phyloP scores from a whole-genome alignment of 1,284 basidiomycete species.

The Ustilago cynodontis region DNA sequence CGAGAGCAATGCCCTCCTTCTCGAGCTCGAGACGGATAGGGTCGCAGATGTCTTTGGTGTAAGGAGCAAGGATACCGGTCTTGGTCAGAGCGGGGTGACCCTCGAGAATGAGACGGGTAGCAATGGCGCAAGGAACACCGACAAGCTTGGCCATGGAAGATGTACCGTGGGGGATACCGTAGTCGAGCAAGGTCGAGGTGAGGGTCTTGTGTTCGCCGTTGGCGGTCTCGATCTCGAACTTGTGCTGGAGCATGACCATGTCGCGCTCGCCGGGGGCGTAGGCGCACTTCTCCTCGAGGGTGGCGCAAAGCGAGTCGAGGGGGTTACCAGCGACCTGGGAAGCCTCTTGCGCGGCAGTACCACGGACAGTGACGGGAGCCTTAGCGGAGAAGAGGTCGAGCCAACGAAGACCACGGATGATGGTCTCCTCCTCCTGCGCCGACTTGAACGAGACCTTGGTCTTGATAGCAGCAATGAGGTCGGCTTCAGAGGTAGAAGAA shows the following conservation, averaged over 20 bases:
- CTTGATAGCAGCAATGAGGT: conserved; percentile 58
- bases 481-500: conserved; percentile 75
- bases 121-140: conserved; percentile 93
- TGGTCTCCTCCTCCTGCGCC: conserved; percentile 56
- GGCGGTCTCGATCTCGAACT: conserved; percentile 70
- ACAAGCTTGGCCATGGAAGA: conserved; percentile 96
- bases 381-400: conserved; percentile 85
- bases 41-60: conserved; percentile 77
- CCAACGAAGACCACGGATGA: conserved; percentile 77
- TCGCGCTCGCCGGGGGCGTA: conserved; percentile 93
- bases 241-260: conserved; percentile 97
- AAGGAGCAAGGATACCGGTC: conserved; percentile 81
- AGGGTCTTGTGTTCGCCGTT: conserved; percentile 81
- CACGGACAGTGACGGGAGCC: conserved; percentile 72
- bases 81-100: conserved; percentile 76
- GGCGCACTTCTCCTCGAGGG: conserved; percentile 89
- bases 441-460: conserved; percentile 56
- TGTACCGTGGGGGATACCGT: conserved; percentile 82
- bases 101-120: conserved; percentile 79
- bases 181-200: conserved; percentile 92
- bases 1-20: conserved; percentile 68
- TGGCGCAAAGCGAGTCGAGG: conserved; percentile 93
- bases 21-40: conserved; percentile 67
- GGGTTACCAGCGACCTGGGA: conserved; percentile 81
- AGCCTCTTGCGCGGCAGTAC: conserved; percentile 72